A percentile compares a stretch with the other conserved stretches of the same genome.
These are phyloP conservation scores for Posidonia oceanica DNA, from an alignment of 116 monocot genomes.

Conservation along the genomic window DNA sequence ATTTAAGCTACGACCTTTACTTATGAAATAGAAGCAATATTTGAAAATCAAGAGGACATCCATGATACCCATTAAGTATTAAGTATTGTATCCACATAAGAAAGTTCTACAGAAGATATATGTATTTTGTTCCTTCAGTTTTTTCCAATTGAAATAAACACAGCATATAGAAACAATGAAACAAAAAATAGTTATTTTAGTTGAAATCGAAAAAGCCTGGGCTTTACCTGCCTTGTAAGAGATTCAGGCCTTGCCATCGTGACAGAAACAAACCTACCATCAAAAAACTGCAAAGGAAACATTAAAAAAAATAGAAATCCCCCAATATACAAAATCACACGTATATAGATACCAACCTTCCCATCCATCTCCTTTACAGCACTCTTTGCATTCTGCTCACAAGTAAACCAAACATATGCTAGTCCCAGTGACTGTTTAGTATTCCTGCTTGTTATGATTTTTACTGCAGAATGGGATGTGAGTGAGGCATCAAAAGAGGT, in stretches of 20 bases:
- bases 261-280: constrained; percentile 49
- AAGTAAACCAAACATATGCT: constrained; percentile 53
- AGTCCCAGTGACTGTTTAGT: constrained; percentile 43
- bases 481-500: background rate
- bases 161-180: background rate
- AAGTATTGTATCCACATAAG: too few relatives aligned
- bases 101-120: too few relatives aligned
- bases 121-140: too few relatives aligned
- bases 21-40: too few relatives aligned
- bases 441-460: constrained; percentile 33
- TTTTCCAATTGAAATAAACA: too few relatives aligned
- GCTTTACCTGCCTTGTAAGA: constrained; percentile 29
- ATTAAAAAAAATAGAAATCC: background rate
- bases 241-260: constrained; percentile 30
- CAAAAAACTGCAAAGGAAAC: constrained; percentile 33
- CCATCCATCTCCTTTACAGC: constrained; percentile 59
- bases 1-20: too few relatives aligned
- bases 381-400: constrained; percentile 26
- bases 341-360: constrained; percentile 25
- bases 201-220: constrained; percentile 21
- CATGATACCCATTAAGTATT: too few relatives aligned
- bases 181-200: background rate
- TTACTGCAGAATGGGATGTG: constrained; percentile 22
- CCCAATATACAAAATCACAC: background rate
- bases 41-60: too few relatives aligned